phyloP scores from a whole-genome alignment of 2,329 filamentous ascomycete species.

The Talaromyces sp. region DNA sequence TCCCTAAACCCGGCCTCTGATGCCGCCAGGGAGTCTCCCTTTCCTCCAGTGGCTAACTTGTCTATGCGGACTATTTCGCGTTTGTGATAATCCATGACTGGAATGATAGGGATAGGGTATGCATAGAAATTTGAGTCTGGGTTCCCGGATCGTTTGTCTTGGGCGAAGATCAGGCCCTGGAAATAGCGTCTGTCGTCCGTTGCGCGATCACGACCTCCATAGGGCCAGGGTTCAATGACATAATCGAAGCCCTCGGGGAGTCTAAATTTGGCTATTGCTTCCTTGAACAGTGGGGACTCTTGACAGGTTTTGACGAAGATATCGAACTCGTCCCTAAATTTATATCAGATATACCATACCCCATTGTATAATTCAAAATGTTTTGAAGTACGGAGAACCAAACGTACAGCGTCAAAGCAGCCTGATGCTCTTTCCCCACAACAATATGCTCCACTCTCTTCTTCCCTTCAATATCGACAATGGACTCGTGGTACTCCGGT shows the following conservation, averaged over 20 bases:
- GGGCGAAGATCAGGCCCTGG: constrained; percentile 50
- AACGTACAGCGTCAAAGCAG: constrained; percentile 43
- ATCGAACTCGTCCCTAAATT: constrained; percentile 43
- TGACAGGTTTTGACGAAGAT: constrained; percentile 47
- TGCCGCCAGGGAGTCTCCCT: constrained; percentile 43
- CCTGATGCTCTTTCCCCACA: constrained; percentile 46
- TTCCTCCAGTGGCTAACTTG: constrained; percentile 50
- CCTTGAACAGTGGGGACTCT: constrained; percentile 49
- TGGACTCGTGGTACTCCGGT: constrained; percentile 52
- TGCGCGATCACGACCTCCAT: constrained; percentile 48
- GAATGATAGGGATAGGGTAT: constrained; percentile 49
- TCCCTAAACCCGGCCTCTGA: constrained; percentile 36
- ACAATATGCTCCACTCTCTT: constrained; percentile 42
- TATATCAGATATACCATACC: background rate
- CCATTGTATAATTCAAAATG: too few species aligned
- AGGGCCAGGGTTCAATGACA: constrained; percentile 54
- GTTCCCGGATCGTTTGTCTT: constrained; percentile 38
- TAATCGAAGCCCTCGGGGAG: constrained; percentile 53
- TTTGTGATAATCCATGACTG: constrained; percentile 56
- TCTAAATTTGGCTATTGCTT: constrained; percentile 48
- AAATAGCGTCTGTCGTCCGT: constrained; percentile 49
- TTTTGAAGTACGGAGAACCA: background rate
- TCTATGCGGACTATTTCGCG: constrained; percentile 54
- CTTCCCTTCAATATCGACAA: constrained; percentile 45
- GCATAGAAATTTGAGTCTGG: constrained; percentile 59